These are phyloP conservation scores for Monilinia fructicola DNA, from an alignment of 2,329 filamentous ascomycete species.

Conservation along the genomic window DNA sequence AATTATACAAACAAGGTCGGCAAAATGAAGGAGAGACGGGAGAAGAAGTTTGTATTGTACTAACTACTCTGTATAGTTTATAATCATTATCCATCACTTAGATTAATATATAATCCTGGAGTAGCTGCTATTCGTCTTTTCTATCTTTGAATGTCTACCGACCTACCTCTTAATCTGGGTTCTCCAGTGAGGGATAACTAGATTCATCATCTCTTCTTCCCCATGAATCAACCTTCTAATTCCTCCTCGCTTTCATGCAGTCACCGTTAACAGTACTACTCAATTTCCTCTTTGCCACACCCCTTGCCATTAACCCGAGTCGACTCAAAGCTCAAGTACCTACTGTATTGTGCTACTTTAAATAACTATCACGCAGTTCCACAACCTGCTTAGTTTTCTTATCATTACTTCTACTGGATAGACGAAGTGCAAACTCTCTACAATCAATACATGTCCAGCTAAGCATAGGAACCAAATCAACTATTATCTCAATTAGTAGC, in stretches of 20 bases:
- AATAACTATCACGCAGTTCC: neutral
- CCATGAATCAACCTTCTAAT: neutral
- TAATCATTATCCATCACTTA: no score
- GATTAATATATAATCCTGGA: neutral
- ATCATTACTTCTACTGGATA: neutral
- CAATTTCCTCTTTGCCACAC: neutral
- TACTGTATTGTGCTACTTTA: neutral
- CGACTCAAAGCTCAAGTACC: slow-evolving; percentile 5
- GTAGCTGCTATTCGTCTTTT: neutral
- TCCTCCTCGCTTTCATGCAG: slow-evolving; percentile 9
- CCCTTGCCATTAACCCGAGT: slow-evolving; percentile 13
- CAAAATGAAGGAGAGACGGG: no score
- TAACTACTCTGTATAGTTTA: no score
- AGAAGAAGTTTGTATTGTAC: no score
- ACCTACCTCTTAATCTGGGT: neutral
- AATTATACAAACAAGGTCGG: no score
- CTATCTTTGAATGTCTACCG: neutral
- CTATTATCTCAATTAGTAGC: neutral
- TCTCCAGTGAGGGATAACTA: neutral
- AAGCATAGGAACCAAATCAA: neutral
- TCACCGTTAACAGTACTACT: slow-evolving; percentile 6
- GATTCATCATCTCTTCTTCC: neutral
- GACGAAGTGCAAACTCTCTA: neutral
- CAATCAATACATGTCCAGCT: neutral
- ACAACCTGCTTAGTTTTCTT: neutral